Evolutionary conservation across 331 rosid genomes (phyloP), one percentile per base, ranked within the genome.

Genomic region (Pyrus hybrid): DNA sequence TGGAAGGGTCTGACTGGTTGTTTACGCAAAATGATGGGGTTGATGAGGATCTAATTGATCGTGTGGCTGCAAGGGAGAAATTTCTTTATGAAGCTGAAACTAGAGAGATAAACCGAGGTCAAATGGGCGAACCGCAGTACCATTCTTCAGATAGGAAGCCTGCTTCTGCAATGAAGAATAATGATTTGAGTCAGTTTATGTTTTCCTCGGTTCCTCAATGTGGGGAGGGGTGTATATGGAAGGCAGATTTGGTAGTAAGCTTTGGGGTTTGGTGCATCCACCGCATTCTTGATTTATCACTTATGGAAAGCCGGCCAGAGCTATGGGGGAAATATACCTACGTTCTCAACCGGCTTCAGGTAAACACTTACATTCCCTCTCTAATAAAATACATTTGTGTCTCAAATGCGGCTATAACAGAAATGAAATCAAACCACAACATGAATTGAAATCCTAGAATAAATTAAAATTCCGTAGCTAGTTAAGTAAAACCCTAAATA

Each of bases 211-310:
- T 90, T 67, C 96, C 97, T 54, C 67, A 81, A 70, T 95, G 98
- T 22, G 99, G 99, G 74, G 99, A 95, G 56, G 98, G 90, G 62
- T 95, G 98, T 82, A 70, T 89, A 18, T 95, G 99, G 99, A 88
- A 79, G 82, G 66, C 87, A 68, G 93, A 92, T 72, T 77, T 95
- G 79, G 77, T 95, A 28, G 77, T 86, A 73, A 92, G 98, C 93
- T 95, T 95, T 66, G 98, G 99, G 43, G 98, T 95, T 32, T 95
- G 99, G 99, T 95, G 99, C 84, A 89, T 95, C 83, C 98, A 91
- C 76, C 89, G 99, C 33, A 77, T 95, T 76, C 97, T 95, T 61
- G 93, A 95, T 74, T 90, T 95, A 47, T 92, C 93, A 45, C 80
- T 86, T 56, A 85, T 91, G 97, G 99, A 95, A 82, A 95, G 99